Evolutionary conservation across 2,329 filamentous ascomycete genomes (phyloP).

Genomic region (Alternaria rosae): DNA sequence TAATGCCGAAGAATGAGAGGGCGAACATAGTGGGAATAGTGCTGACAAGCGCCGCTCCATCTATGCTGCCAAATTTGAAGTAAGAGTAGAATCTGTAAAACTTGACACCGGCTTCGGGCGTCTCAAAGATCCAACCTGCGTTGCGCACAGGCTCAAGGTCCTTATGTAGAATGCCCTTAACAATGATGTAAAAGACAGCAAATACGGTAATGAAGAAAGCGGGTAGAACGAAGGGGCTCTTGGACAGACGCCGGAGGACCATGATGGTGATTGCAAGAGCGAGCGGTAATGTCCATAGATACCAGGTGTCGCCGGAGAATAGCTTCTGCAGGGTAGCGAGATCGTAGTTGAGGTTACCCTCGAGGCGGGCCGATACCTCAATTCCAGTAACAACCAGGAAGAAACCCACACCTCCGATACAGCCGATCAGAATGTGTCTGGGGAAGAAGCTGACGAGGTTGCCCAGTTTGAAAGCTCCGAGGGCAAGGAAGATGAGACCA

Average conservation of each 20-base stretch:
- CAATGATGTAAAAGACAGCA: conserved; percentile 78
- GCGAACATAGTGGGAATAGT: conserved; percentile 95
- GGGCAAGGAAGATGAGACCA: conserved; percentile 87
- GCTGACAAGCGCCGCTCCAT: conserved; percentile 83
- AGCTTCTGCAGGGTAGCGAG: conserved; percentile 78
- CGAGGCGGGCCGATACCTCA: conserved; percentile 88
- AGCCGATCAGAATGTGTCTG: conserved; percentile 93
- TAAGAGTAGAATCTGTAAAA: conserved; percentile 99
- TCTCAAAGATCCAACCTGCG: conserved; percentile 89
- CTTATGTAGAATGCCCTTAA: conserved; percentile 72
- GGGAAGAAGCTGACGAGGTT: conserved; percentile 97
- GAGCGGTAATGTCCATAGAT: conserved; percentile 84
- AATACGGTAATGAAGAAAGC: conserved; percentile 84
- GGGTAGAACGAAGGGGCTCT: conserved; percentile 85
- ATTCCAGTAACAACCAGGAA: conserved; percentile 92
- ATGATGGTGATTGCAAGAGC: conserved; percentile 78
- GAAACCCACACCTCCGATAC: conserved; percentile 95
- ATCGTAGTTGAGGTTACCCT: conserved; percentile 85
- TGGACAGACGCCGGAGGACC: conserved; percentile 75
- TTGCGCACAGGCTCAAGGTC: conserved; percentile 71
- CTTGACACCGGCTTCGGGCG: conserved; percentile 81
- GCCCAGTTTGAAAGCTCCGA: conserved; percentile 86
- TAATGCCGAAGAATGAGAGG: conserved; percentile 93
- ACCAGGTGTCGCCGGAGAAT: conserved; percentile 74
- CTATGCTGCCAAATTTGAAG: conserved; percentile 82